Evolutionary conservation across 495 filamentous ascomycete genomes (phyloP), one percentile per base, ranked within the genome.

Genomic region (Neurospora sp.): DNA sequence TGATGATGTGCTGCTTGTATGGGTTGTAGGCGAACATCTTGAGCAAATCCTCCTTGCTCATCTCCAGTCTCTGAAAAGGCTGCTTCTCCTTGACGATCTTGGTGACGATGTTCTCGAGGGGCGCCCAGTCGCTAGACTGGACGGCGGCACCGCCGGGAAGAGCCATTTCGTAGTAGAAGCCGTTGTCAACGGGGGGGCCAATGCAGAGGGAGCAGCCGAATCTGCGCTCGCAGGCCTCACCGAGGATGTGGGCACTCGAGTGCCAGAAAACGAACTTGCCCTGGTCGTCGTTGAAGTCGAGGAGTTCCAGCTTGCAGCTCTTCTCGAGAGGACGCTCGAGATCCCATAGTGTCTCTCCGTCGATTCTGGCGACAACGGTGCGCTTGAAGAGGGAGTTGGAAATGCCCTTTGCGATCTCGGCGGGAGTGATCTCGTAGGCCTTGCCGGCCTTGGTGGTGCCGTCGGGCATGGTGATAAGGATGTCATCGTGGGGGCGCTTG

Each of bases 81-180:
- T 98, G 96, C 82, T 97, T 97, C 81, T 98, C 95, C 86, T 97
- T 97, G 77, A 97, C 93, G 72, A 94, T 91, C 74, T 90, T 89
- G 68, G 84, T 81, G 14, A 91, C 91, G 71, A 92, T 89, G 70
- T 82, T 90, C 79, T 96, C 93, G 42, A 99, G 82, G 0, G 93
- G 88, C 72, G 91, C 87, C 88, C 92, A 93, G 78, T 99, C 96
- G 59, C 85, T 81, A 70, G 89, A 83, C 71, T 86, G 86, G 35
- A 99, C 94, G 42, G 90, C 90, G 69, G 87, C 89, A 76, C 87
- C 88, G 35, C 89, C 91, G 35, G 91, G 90, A 27, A 97, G 87
- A 18, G 90, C 90, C 94, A 98, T 97, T 79, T 99, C 95, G 81
- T 98, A 98, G 86, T 96, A 98, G 87, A 98, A 99, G 42, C 96